Percentiles rank a stretch among this genome's conserved stretches.
These are phyloP conservation scores for Russula sp. DNA, from an alignment of 768 basidiomycete species.

Conservation along the genomic window DNA sequence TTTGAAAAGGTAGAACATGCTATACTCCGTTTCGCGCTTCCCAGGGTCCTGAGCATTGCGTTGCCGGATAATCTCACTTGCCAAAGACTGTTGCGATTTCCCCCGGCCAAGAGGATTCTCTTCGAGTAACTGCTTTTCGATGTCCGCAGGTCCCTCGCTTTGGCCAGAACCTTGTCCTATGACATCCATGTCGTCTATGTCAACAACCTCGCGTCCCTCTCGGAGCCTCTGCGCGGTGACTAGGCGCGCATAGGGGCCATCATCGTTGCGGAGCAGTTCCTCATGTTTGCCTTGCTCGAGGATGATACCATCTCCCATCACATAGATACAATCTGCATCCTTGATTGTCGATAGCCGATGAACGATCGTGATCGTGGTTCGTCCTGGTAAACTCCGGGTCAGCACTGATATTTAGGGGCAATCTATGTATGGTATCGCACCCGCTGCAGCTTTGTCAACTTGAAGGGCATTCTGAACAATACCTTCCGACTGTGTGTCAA, in stretches of 20 bases:
- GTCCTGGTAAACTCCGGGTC: slow-evolving; percentile 14
- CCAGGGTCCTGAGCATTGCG: slow-evolving; percentile 26
- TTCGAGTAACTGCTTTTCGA: slow-evolving; percentile 49
- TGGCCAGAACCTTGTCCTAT: background rate
- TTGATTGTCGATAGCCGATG: slow-evolving; percentile 35
- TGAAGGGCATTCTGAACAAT: slow-evolving; percentile 48
- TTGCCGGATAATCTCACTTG: slow-evolving; percentile 56
- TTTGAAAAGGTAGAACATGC: slow-evolving; percentile 52
- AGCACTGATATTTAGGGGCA: background rate
- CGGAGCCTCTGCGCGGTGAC: slow-evolving; percentile 73
- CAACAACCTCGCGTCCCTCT: slow-evolving; percentile 34
- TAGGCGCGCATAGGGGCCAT: slow-evolving; percentile 62
- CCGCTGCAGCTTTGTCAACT: slow-evolving; percentile 43
- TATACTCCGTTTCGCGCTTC: slow-evolving; percentile 34
- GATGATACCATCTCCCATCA: slow-evolving; percentile 41
- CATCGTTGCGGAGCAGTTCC: slow-evolving; percentile 35
- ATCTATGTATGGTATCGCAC: background rate
- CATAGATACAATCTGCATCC: slow-evolving; percentile 37
- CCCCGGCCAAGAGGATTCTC: slow-evolving; percentile 51
- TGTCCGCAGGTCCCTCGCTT: slow-evolving; percentile 26
- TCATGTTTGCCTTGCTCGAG: slow-evolving; percentile 42
- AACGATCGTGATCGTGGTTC: slow-evolving; percentile 33
- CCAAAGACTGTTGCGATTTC: slow-evolving; percentile 52
- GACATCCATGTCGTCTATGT: slow-evolving; percentile 16
- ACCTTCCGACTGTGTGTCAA: slow-evolving; percentile 47